These are phyloP conservation scores for Barnettozyma salicaria DNA, from an alignment of 805 yeast species.

Conservation along the genomic window DNA sequence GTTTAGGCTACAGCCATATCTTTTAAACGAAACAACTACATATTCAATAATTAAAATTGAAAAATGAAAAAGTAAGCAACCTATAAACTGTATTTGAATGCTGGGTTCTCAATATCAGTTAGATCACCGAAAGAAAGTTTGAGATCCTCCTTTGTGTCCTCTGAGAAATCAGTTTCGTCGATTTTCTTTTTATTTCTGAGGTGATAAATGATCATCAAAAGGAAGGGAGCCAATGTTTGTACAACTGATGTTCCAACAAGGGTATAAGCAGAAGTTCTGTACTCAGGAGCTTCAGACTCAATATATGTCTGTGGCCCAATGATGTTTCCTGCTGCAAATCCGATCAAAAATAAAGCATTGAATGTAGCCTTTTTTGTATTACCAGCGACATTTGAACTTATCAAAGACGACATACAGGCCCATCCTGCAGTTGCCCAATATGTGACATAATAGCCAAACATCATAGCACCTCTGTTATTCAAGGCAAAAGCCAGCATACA, in stretches of 20 bases:
- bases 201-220: background rate
- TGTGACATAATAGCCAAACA: constrained; percentile 27
- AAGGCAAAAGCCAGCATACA: constrained; percentile 30
- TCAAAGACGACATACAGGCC: constrained; percentile 30
- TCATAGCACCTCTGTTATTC: constrained; percentile 22
- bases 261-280: constrained; percentile 21
- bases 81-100: constrained; percentile 2
- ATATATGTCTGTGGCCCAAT: constrained; percentile 72
- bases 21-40: no score
- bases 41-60: no score
- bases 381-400: constrained; percentile 56
- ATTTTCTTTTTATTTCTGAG: constrained; percentile 1
- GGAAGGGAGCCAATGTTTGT: background rate
- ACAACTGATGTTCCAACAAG: constrained; percentile 2
- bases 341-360: constrained; percentile 53
- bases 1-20: background rate
- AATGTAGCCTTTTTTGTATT: constrained; percentile 64
- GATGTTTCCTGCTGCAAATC: constrained; percentile 62
- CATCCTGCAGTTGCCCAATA: constrained; percentile 33
- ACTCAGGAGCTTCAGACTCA: constrained; percentile 51
- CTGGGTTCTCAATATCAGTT: constrained; percentile 4
- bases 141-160: background rate
- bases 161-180: background rate
- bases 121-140: constrained; percentile 3
- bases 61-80: background rate